phyloP scores from a whole-genome alignment of 2,329 filamentous ascomycete genomes.

The Verticillium dahliae region DNA sequence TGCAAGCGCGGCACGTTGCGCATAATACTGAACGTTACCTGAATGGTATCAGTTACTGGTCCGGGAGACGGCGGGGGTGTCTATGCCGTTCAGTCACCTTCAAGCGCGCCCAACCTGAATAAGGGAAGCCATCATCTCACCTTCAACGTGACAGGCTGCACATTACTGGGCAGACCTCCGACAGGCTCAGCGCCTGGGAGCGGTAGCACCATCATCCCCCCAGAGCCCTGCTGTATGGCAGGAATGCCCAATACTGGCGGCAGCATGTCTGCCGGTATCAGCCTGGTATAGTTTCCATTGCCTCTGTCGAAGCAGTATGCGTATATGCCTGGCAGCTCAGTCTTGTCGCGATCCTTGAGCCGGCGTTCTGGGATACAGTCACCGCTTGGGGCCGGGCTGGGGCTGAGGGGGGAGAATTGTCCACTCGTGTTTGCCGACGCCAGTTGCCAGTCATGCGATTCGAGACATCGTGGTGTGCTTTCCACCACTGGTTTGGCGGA shows the following conservation, averaged over 20 bases:
- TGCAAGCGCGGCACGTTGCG: not conserved
- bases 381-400: constrained; percentile 1
- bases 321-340: constrained; percentile 22
- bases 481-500: not conserved
- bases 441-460: constrained; percentile 6
- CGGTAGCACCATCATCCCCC: constrained; percentile 42
- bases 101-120: not conserved
- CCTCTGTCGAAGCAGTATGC: constrained; percentile 48
- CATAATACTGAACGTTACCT: constrained; percentile 19
- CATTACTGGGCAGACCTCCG: constrained; percentile 29
- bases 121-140: constrained; percentile 22
- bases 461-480: constrained; percentile 1
- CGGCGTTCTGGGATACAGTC: constrained; percentile 10
- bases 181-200: constrained; percentile 28
- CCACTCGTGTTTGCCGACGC: not conserved
- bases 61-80: constrained; percentile 12
- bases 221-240: constrained; percentile 25
- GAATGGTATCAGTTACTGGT: constrained; percentile 21
- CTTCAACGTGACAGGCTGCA: constrained; percentile 27
- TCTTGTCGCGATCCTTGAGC: not conserved
- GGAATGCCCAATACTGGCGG: constrained; percentile 37
- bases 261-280: constrained; percentile 50
- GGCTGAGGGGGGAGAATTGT: constrained; percentile 19
- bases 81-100: constrained; percentile 20
- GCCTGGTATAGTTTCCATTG: constrained; percentile 45